phyloP scores from a whole-genome alignment of 2,329 filamentous ascomycete genomes.

The Juglanconis sp. region DNA sequence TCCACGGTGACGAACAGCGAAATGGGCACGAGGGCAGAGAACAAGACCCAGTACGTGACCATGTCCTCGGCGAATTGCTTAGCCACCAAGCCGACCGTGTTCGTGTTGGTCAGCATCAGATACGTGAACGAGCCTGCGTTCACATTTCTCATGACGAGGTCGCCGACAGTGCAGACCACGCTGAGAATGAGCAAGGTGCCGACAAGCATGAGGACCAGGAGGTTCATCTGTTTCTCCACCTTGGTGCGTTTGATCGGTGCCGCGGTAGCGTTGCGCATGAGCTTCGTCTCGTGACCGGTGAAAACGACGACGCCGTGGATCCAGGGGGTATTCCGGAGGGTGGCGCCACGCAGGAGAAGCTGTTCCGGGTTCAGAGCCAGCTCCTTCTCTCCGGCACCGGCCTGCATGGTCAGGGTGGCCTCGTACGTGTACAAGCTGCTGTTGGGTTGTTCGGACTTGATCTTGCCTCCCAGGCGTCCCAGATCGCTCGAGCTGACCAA shows the following conservation, averaged over 20 bases:
- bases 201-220: constrained; percentile 86
- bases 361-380: constrained; percentile 87
- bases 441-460: constrained; percentile 96
- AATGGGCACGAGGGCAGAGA: constrained; percentile 93
- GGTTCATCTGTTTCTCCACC: constrained; percentile 90
- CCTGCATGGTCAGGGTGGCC: constrained; percentile 86
- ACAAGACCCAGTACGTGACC: constrained; percentile 97
- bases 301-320: constrained; percentile 95
- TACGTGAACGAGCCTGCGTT: constrained; percentile 65
- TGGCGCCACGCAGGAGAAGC: constrained; percentile 86
- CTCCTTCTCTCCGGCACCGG: constrained; percentile 90
- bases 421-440: constrained; percentile 98
- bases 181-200: constrained; percentile 80
- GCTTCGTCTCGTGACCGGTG: constrained; percentile 95
- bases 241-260: constrained; percentile 97
- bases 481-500: constrained; percentile 85
- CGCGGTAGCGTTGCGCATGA: constrained; percentile 97
- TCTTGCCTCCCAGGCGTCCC: constrained; percentile 76
- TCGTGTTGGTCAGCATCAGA: constrained; percentile 62
- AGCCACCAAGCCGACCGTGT: constrained; percentile 52
- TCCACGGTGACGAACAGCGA: constrained; percentile 97
- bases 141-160: constrained; percentile 73
- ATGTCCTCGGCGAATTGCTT: constrained; percentile 89
- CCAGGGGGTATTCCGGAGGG: constrained; percentile 94
- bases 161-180: constrained; percentile 85